Evolutionary conservation across 768 basidiomycete species (phyloP).

Genomic region (Pleurotus tuber-regium): DNA sequence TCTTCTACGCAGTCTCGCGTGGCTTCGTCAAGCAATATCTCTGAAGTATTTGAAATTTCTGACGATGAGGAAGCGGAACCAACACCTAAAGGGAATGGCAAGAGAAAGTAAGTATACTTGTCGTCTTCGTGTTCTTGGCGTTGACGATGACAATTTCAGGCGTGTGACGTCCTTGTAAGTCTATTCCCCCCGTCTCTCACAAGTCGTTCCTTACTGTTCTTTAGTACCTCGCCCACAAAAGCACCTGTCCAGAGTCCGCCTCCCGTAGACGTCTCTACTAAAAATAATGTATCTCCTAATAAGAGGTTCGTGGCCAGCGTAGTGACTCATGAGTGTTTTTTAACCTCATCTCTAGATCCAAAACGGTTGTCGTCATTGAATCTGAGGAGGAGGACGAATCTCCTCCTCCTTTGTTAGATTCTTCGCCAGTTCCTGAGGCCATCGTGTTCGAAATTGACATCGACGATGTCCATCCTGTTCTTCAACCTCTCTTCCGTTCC

Average conservation of each 20-base stretch:
- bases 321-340: no score
- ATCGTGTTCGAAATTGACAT: no score
- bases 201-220: not conserved
- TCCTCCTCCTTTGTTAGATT: no score
- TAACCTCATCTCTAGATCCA: no score
- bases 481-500: not conserved
- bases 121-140: no score
- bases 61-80: not conserved
- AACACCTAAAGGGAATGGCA: not conserved
- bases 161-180: not conserved
- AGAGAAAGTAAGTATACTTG: not conserved
- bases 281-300: not conserved
- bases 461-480: no score
- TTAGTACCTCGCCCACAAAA: not conserved
- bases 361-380: no score
- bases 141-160: no score
- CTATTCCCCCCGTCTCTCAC: not conserved
- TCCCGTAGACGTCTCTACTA: not conserved
- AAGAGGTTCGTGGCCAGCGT: not conserved
- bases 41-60: not conserved
- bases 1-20: not conserved
- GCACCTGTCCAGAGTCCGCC: not conserved
- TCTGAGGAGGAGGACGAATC: no score
- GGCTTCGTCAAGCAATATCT: not conserved
- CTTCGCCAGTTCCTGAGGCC: no score